Percentiles rank a stretch among this genome's conserved stretches.
These are phyloP conservation scores for Tuber aestivum DNA, from an alignment of 495 filamentous ascomycete genomes.

Conservation along the genomic window DNA sequence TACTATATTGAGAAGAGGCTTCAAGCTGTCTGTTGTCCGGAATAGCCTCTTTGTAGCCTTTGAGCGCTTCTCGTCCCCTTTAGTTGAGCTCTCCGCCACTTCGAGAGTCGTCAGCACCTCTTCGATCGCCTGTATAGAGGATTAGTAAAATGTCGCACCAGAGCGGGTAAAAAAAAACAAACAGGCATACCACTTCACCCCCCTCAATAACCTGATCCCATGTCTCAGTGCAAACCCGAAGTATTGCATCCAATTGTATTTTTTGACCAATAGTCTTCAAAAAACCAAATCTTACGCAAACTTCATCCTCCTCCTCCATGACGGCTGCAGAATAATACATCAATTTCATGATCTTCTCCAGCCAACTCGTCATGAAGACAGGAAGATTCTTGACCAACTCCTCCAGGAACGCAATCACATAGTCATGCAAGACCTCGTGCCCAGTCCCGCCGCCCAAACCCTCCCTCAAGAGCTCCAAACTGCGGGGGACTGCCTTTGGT, in stretches of 20 bases:
- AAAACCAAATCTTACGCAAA: slow-evolving; percentile 42
- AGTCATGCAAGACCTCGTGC: slow-evolving; percentile 63
- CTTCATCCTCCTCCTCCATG: slow-evolving; percentile 51
- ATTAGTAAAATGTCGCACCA: background rate
- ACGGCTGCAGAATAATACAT: slow-evolving; percentile 43
- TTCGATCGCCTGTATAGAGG: background rate
- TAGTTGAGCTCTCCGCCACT: background rate
- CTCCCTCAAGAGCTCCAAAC: slow-evolving; percentile 60
- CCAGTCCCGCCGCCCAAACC: slow-evolving; percentile 53
- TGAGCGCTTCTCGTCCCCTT: slow-evolving; percentile 4
- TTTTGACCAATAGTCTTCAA: background rate
- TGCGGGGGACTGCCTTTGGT: slow-evolving; percentile 64
- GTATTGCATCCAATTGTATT: background rate
- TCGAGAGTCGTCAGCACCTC: background rate
- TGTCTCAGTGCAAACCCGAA: slow-evolving; percentile 8
- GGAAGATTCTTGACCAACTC: slow-evolving; percentile 74
- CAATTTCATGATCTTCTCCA: slow-evolving; percentile 63
- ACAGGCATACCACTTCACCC: background rate
- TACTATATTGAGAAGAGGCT: background rate
- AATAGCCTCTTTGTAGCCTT: background rate
- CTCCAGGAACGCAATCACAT: slow-evolving; percentile 68
- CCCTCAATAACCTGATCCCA: slow-evolving; percentile 10
- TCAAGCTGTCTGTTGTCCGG: background rate
- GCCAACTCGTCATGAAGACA: slow-evolving; percentile 72
- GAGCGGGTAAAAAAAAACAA: background rate